Percentiles rank a stretch among this genome's conserved stretches.
Conservation (phyloP, 169 alveolate species). For the Plasmodium vinckei region DNA sequence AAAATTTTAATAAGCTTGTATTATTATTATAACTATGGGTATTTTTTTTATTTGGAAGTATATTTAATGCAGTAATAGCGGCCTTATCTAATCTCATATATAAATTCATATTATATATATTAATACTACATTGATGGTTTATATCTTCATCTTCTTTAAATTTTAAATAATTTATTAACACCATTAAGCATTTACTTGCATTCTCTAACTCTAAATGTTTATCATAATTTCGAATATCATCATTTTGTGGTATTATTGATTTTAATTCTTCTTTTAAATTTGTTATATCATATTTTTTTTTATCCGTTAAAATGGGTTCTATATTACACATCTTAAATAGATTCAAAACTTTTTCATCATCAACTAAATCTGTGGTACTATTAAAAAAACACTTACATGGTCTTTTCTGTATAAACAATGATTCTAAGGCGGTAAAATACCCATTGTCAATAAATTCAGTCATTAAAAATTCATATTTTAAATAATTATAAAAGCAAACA, state of each 20-base stretch:
- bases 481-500: slow-evolving; percentile 70
- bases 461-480: slow-evolving; percentile 72
- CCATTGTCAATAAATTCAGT: slow-evolving; percentile 76
- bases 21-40: slow-evolving; percentile 40
- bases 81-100: slow-evolving; percentile 86
- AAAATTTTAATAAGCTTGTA: slow-evolving; percentile 87
- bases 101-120: slow-evolving; percentile 77
- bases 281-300: slow-evolving; percentile 73
- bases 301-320: slow-evolving; percentile 32
- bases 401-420: slow-evolving; percentile 68
- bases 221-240: slow-evolving; percentile 81
- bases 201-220: slow-evolving; percentile 78
- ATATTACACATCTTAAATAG: slow-evolving; percentile 61
- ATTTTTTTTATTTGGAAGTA: slow-evolving; percentile 78
- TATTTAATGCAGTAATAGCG: slow-evolving; percentile 83
- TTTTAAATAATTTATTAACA: slow-evolving; percentile 78
- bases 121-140: slow-evolving; percentile 79
- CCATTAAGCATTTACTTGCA: slow-evolving; percentile 80
- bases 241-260: slow-evolving; percentile 77
- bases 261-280: slow-evolving; percentile 79
- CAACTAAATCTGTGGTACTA: slow-evolving; percentile 73
- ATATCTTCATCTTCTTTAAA: slow-evolving; percentile 71
- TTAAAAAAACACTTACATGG: slow-evolving; percentile 67
- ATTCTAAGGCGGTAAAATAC: slow-evolving; percentile 70
- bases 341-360: slow-evolving; percentile 71